Evolutionary conservation across 495 filamentous ascomycete species (phyloP), one percentile per base, ranked within the genome.

Genomic region (Penicillium verhagenii): DNA sequence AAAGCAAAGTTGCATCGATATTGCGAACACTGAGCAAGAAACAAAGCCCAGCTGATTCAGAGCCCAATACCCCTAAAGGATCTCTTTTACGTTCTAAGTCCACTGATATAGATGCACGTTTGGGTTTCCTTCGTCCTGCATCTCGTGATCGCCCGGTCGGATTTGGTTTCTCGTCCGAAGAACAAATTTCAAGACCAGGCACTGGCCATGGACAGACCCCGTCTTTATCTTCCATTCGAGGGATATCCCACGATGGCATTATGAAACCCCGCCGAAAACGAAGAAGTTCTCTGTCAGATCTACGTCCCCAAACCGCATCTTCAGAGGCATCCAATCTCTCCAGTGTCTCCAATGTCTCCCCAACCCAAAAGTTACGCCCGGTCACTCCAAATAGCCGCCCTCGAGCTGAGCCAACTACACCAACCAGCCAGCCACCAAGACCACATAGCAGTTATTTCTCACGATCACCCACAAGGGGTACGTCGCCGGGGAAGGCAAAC

Each of bases 1-100:
- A 93, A 58, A 82, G 73, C 29, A 88, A 84, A 72, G 86, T 77
- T 62, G 77, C 85, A 19, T 92, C 91, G 2, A 84, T 97, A 25
- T 89, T 92, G 82, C 84, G 94, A 54, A 95, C 85, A 2, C 71
- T 97, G 55, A 96, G 92, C 75, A 98, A 98, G 72, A 87, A 84
- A 63, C 84, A 81, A 62, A 83, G 74, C 10, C 72, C 80, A 11
- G 78, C 73, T 4, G 86, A 87, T 38, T 73, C 76, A 38, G 70
- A 78, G 23, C 68, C 75, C n/a, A 68, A 72, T 25, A 90, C 80
- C 53, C 68, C 85, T 1, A 91, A 84, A 66, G 80, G 72, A 7
- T 82, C 83, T 14, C 71, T 94, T 38, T 76, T 81, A 43, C 82
- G 92, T 42, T 93, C 92, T 10, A 89, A 85, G 60, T 96, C 92